phyloP scores from a whole-genome alignment of 2,329 filamentous ascomycete species.

The Fusarium citri region DNA sequence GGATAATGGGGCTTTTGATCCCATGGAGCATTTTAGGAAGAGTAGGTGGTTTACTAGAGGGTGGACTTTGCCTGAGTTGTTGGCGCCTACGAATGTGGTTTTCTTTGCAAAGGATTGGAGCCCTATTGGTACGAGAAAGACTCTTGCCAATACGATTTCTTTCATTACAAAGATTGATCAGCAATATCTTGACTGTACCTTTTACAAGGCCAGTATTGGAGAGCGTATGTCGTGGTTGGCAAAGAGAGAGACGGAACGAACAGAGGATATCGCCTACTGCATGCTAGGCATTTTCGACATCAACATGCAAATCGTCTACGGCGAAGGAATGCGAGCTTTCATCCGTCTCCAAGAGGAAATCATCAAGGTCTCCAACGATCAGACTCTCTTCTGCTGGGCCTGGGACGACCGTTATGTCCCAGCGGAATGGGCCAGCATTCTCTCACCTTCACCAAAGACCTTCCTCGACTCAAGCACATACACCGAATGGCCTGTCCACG shows the following conservation, averaged over 20 bases:
- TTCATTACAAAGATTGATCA: constrained; percentile 26
- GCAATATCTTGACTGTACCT: constrained; percentile 25
- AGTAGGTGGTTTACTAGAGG: constrained; percentile 24
- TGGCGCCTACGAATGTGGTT: constrained; percentile 19
- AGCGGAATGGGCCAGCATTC: constrained; percentile 21
- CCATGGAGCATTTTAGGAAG: constrained; percentile 12
- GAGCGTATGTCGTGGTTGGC: constrained; percentile 28
- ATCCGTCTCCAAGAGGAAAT: constrained; percentile 24
- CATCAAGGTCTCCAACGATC: constrained; percentile 24
- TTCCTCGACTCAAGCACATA: constrained; percentile 20
- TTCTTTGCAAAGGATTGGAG: constrained; percentile 27
- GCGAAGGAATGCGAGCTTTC: constrained; percentile 20
- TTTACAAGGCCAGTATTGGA: constrained; percentile 21
- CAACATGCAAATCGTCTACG: constrained; percentile 29
- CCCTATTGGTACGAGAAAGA: constrained; percentile 17
- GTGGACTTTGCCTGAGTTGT: constrained; percentile 22
- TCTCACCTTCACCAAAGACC: constrained; percentile 10
- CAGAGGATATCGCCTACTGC: constrained; percentile 23
- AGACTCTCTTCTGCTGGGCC: constrained; percentile 24
- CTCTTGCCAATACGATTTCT: constrained; percentile 21
- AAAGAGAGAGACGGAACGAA: constrained; percentile 12
- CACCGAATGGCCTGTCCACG: constrained; percentile 24
- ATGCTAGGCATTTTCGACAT: constrained; percentile 29
- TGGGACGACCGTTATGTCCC: constrained; percentile 23
- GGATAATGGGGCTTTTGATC: constrained; percentile 17